Base-by-base conservation (phyloP, 768 basidiomycete species). In the Mrakia gelida region DNA sequence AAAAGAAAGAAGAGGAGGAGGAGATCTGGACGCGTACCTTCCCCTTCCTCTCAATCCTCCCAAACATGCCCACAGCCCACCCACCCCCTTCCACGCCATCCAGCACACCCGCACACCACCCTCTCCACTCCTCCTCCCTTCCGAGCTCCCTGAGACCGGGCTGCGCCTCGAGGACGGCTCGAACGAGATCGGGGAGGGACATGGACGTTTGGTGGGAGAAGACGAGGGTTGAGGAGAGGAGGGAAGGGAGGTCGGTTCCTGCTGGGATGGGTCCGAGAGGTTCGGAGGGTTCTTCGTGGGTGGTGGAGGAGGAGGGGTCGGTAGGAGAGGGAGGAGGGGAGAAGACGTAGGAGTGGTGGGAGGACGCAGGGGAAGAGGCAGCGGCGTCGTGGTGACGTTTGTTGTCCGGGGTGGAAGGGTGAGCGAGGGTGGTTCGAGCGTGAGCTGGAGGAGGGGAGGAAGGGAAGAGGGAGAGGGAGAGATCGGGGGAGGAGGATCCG, bases 211-310 rank as follows among this genome's bases (percentile, higher is more conserved):
- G 73, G 62, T 75, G 73, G 7, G 78, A 79, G 65, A 79, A 79
- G 56, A 79, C 78, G 41, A 79, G 74, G 11, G 78, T 62, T 15
- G 78, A 79, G 38, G 78, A 73, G 45, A 79, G 26, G 41, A 79
- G 67, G 2, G 78, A 73, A 4, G 78, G 54, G 10, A 79, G 78
- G 49, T 79, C 78, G 23, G 70, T 43, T 6, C 28, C 41, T 6
- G 34, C 72, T 32, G 78, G 78, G 43, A 74, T 45, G 18, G 78
- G 78, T 5, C 54, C 56, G 1, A 62, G 26, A 10, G 76, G 71
- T 18, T 52, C 32, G 0, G 76, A 23, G 43, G 61, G 68, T 45
- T 10, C 45, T 3, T 45, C 45, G 45, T 45, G 11, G 45, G 45
- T 45, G 16, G 28, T 21, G 2, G 75, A 49, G 23, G n/a, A 15